Evolutionary conservation across 177 flowering plant genomes (phyloP).

Genomic region (Telopea speciosissima): DNA sequence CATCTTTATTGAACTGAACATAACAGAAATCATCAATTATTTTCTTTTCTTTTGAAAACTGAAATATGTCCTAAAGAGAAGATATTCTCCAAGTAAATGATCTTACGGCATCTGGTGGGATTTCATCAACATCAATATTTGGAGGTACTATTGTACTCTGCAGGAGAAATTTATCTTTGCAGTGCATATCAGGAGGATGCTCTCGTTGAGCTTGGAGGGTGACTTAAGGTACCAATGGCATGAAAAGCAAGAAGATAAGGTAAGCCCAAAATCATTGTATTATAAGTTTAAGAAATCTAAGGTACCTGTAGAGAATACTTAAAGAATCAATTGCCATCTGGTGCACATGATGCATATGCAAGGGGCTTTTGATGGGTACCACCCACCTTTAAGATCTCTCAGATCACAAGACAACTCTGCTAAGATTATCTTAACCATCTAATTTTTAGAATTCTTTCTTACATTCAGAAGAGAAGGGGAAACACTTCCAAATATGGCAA

Average conservation of each 20-base stretch:
- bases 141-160: conserved; percentile 77
- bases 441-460: background rate
- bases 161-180: conserved; percentile 91
- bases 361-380: background rate
- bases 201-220: conserved; percentile 92
- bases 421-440: background rate
- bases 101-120: conserved; percentile 73
- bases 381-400: background rate
- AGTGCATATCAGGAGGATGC: conserved; percentile 80
- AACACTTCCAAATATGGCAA: background rate
- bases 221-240: conserved; percentile 30
- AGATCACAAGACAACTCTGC: background rate
- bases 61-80: conserved; percentile 4
- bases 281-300: background rate
- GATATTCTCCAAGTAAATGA: conserved; percentile 1
- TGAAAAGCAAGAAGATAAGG: background rate
- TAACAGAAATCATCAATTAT: background rate
- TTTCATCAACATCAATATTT: conserved; percentile 64
- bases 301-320: background rate
- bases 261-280: conserved; percentile 1
- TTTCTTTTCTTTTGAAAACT: background rate
- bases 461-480: background rate
- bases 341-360: background rate
- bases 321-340: background rate
- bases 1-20: conserved; percentile 68